Percentiles rank a stretch among this genome's conserved stretches.
phyloP scores from a whole-genome alignment of 768 basidiomycete genomes.

The Lactarius akahatsu region DNA sequence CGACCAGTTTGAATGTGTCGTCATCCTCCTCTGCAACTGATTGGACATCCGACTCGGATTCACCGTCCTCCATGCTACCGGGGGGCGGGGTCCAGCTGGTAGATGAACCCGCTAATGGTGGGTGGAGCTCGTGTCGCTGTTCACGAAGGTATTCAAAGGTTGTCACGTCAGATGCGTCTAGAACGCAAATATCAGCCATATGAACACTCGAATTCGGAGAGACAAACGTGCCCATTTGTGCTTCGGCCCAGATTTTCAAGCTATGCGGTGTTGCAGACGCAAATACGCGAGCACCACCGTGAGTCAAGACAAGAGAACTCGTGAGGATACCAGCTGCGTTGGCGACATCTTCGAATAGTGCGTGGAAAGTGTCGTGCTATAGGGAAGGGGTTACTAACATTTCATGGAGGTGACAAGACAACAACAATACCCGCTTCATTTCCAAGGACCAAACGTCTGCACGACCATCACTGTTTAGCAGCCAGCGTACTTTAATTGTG shows the following conservation, averaged over 20 bases:
- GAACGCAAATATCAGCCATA: slow-evolving; percentile 15
- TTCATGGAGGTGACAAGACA: slow-evolving; percentile 9
- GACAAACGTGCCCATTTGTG: slow-evolving; percentile 54
- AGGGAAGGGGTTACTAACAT: background rate
- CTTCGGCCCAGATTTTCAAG: slow-evolving; percentile 66
- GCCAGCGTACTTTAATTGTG: slow-evolving; percentile 59
- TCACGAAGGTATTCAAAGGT: slow-evolving; percentile 64
- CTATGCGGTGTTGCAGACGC: slow-evolving; percentile 66
- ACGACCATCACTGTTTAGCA: slow-evolving; percentile 41
- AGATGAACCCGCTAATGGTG: slow-evolving; percentile 21
- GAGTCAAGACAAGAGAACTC: slow-evolving; percentile 57
- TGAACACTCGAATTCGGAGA: background rate
- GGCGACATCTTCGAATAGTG: slow-evolving; percentile 63
- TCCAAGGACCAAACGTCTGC: slow-evolving; percentile 50
- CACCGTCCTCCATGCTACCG: slow-evolving; percentile 30
- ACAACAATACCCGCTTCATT: slow-evolving; percentile 54
- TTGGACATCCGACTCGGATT: slow-evolving; percentile 32
- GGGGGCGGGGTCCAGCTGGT: slow-evolving; percentile 27
- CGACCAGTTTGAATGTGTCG: slow-evolving; percentile 58
- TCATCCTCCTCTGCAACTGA: slow-evolving; percentile 36
- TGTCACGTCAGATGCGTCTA: slow-evolving; percentile 64
- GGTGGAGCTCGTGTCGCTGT: slow-evolving; percentile 34
- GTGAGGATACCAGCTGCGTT: slow-evolving; percentile 54
- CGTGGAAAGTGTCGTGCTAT: slow-evolving; percentile 64
- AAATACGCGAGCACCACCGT: slow-evolving; percentile 62